Conservation (phyloP, 768 basidiomycete genomes). For the Rhizopogon sp. region DNA sequence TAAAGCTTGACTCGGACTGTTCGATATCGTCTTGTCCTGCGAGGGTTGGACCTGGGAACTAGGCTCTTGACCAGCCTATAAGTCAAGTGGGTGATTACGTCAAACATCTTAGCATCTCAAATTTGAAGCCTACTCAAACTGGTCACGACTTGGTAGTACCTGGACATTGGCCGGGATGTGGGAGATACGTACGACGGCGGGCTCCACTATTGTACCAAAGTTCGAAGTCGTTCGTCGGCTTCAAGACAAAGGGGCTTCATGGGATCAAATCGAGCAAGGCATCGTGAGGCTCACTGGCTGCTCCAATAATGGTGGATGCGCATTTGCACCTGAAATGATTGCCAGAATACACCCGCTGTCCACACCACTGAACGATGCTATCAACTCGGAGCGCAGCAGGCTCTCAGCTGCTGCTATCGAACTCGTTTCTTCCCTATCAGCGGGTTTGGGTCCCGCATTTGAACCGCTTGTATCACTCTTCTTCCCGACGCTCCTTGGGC, state of each 20-base stretch:
- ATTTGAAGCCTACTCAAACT: too few relatives aligned
- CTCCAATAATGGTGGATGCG: slow-evolving; percentile 47
- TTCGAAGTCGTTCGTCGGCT: slow-evolving; percentile 41
- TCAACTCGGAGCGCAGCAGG: slow-evolving; percentile 70
- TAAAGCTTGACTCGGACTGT: too few relatives aligned
- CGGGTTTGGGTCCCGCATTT: slow-evolving; percentile 56
- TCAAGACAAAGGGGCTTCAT: slow-evolving; percentile 72
- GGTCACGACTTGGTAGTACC: too few relatives aligned
- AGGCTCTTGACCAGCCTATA: too few relatives aligned
- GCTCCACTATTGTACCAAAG: too few relatives aligned
- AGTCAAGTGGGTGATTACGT: too few relatives aligned
- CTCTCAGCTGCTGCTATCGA: slow-evolving; percentile 69
- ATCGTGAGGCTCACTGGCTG: slow-evolving; percentile 42
- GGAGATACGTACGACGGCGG: too few relatives aligned
- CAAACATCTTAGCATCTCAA: too few relatives aligned
- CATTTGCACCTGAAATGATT: slow-evolving; percentile 47
- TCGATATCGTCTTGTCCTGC: too few relatives aligned
- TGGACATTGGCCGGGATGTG: too few relatives aligned
- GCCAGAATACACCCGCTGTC: slow-evolving; percentile 45
- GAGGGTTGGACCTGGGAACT: too few relatives aligned
- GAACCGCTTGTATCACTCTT: slow-evolving; percentile 62
- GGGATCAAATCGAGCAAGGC: slow-evolving; percentile 60
- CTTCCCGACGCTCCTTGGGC: slow-evolving; percentile 60
- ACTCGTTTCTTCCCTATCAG: slow-evolving; percentile 47
- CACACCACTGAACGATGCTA: slow-evolving; percentile 50